Evolutionary conservation across 306 rosid species (phyloP), one percentile per base, ranked within the genome.

Genomic region (Albizia julibrissin): DNA sequence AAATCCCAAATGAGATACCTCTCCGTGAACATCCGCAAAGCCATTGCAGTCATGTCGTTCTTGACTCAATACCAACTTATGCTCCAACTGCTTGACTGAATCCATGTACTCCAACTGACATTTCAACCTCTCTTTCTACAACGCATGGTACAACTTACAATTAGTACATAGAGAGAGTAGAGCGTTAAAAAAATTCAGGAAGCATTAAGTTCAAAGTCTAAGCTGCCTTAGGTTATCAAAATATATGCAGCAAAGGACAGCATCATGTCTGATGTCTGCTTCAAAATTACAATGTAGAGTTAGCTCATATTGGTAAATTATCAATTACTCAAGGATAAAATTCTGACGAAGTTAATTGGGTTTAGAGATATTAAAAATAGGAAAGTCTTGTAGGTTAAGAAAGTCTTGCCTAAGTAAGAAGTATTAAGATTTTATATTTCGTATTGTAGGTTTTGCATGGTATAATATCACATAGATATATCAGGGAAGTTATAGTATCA

Each of bases 101-200:
- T 92, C 98, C 97, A 95, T 92, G 84, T 95, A 95, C 87, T 95
- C 96, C 97, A 95, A 86, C 86, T 93, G 99, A 85, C 97, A 91
- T 88, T 93, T 93, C 80, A 81, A 80, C 86, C 93, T 91, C 87
- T 95, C 98, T 85, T 92, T 93, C 99, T 95, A 69, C 93, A 89
- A 26, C 26, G 37, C 54, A 44, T 43, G 83, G 65, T 62, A 82
- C 59, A 74, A 43, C 58, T 72, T 34, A 86, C 33, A 47, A 37
- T 74, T 49, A 78, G 64, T 49, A 44, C 52, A 34, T 33, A 72
- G 76, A 65, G 58, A 72, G 70, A 31, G 19, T 5, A 80, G 70
- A 40, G 34, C 61, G 8, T 59, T 52, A 40, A 33, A n/a, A 6
- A 24, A 54, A 54, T 40, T 15, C 47, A 77, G 19, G 21, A 15